These are phyloP conservation scores for Colletotrichum karsti DNA, from an alignment of 2,329 filamentous ascomycete species.

Conservation along the genomic window DNA sequence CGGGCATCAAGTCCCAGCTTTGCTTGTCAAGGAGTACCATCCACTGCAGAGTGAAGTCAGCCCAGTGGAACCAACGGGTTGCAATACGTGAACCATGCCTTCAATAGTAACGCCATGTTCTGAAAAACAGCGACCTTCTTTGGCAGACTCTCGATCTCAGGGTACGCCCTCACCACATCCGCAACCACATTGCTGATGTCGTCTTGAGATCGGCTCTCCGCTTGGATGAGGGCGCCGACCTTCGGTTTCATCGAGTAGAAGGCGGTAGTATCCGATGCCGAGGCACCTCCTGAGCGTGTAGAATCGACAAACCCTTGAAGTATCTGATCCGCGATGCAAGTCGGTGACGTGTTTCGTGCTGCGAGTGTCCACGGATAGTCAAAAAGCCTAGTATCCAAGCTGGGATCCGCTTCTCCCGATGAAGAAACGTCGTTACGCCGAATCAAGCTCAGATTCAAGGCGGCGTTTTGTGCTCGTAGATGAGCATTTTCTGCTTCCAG, in stretches of 20 bases:
- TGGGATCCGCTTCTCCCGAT: neutral
- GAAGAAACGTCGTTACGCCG: neutral
- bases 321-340: neutral
- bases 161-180: conserved; percentile 38
- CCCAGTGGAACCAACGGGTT: conserved; percentile 26
- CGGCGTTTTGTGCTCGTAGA: neutral
- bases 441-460: neutral
- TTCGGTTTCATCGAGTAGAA: conserved; percentile 29
- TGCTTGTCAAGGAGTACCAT: conserved; percentile 38
- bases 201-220: conserved; percentile 34
- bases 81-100: neutral
- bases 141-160: conserved; percentile 39
- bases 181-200: conserved; percentile 42
- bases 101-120: neutral
- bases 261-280: neutral
- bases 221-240: conserved; percentile 34
- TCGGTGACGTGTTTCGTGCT: neutral
- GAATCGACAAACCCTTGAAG: neutral
- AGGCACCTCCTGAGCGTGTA: neutral
- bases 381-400: neutral
- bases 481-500: neutral
- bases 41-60: conserved; percentile 33
- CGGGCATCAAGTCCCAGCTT: conserved; percentile 39
- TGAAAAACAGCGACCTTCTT: conserved; percentile 42
- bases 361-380: neutral